Conservation (phyloP, 2,329 filamentous ascomycete genomes). For the Alternaria arborescens region DNA sequence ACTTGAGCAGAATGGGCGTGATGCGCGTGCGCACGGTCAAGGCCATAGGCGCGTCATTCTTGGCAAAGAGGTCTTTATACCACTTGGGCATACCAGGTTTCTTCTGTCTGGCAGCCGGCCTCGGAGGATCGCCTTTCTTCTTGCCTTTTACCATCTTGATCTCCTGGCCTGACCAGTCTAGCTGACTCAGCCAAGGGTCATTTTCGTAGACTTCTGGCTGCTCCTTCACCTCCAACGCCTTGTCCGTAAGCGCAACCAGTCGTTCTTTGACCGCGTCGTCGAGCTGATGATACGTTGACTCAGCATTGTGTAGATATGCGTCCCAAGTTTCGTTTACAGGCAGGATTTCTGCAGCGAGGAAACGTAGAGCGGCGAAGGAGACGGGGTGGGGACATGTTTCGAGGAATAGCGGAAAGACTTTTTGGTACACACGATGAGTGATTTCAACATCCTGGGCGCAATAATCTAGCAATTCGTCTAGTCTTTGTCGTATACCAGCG, state of each 20-base stretch:
- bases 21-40: constrained; percentile 88
- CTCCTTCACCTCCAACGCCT: constrained; percentile 77
- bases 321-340: constrained; percentile 91
- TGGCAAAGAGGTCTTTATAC: constrained; percentile 90
- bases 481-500: constrained; percentile 70
- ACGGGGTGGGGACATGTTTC: constrained; percentile 94
- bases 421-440: constrained; percentile 92
- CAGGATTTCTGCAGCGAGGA: constrained; percentile 91
- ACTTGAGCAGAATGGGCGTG: constrained; percentile 80
- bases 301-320: constrained; percentile 81
- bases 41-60: constrained; percentile 72
- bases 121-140: constrained; percentile 80
- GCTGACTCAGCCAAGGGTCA: constrained; percentile 90
- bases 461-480: constrained; percentile 89
- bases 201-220: constrained; percentile 73
- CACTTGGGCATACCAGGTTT: constrained; percentile 93
- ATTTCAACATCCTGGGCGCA: constrained; percentile 93
- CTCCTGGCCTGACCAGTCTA: constrained; percentile 96
- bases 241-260: constrained; percentile 75
- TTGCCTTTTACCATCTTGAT: constrained; percentile 91
- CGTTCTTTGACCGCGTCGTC: constrained; percentile 80
- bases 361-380: constrained; percentile 91
- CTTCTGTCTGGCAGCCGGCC: constrained; percentile 85
- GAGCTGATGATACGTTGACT: constrained; percentile 81
- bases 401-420: constrained; percentile 89